Base-by-base conservation (phyloP, 495 filamentous ascomycete genomes). In the Lentithecium fluviatile region DNA sequence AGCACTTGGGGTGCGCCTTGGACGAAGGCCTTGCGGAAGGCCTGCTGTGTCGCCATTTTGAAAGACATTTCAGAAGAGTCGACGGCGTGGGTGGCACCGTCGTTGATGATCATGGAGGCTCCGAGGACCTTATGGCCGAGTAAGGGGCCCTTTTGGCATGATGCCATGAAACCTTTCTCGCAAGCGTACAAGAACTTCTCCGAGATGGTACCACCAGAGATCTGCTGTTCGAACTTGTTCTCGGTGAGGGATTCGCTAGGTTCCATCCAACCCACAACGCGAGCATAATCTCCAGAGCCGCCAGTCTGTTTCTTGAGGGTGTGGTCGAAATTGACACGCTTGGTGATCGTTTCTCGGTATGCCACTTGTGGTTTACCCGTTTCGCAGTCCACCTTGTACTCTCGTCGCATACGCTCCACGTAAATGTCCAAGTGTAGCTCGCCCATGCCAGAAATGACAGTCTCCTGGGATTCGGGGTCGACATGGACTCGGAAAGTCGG, bases 31-130 rank as follows among this genome's bases (percentile, higher is more conserved):
- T 97, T 96, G 65, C 89, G 87, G 87, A 97, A 97, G 12, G 95
- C 95, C 78, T 96, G 90, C 78, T 95, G 89, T 26, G 94, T 95
- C 24, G 95, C 91, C 58, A 84, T 90, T 74, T 90, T 95, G 87
- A 99, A 99, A n/a, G 95, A 85, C 83, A 90, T 92, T 82, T 99
- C 95, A 42, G 88, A 93, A 2, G 94, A 97, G 77, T 99, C 95
- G 15, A 94, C 97, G 78, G 95, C 91, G 80, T 99, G 95, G 1
- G 90, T 99, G 32, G 91, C 91, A 71, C 95, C 95, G 69, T 99
- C 95, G 74, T 94, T 96, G 76, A 99, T 80, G 48, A 96, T 81
- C 92, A 99, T 96, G 68, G 73, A 78, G 2, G 89, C 82, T 29
- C 94, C 95, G 21, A 99, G 84, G 43, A 99, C 91, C 72, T 83